Percentiles rank a stretch among this genome's conserved stretches.
phyloP scores from a whole-genome alignment of 345 rosid species.

The Aurinia saxatilis region DNA sequence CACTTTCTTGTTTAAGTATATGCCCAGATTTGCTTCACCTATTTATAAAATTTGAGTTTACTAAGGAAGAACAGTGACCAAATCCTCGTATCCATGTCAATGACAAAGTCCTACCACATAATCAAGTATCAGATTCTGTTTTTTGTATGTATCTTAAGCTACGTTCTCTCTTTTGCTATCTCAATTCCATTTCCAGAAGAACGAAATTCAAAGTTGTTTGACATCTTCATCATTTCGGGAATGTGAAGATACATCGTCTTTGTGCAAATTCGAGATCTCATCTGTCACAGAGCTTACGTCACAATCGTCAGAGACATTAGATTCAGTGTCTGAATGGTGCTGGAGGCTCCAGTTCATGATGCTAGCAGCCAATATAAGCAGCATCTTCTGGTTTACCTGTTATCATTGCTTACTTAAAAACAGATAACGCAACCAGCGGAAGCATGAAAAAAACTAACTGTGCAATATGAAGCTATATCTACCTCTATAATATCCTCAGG shows the following conservation, averaged over 20 bases:
- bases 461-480: not conserved
- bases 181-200: not conserved
- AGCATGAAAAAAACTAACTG: not conserved
- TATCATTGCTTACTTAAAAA: not conserved
- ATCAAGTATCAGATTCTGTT: not conserved
- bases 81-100: not conserved
- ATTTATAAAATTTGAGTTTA: not conserved
- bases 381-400: slow-evolving; percentile 91
- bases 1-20: not conserved
- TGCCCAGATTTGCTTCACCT: not conserved
- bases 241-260: not conserved
- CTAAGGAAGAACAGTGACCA: too few relatives aligned
- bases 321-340: slow-evolving; percentile 30
- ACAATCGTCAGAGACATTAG: slow-evolving; percentile 20
- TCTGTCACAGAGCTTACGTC: slow-evolving; percentile 21
- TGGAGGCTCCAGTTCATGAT: slow-evolving; percentile 90
- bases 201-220: not conserved
- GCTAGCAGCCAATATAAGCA: slow-evolving; percentile 75
- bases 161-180: not conserved
- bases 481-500: slow-evolving; percentile 97
- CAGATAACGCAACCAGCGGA: not conserved
- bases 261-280: slow-evolving; percentile 30
- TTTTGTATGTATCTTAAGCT: not conserved
- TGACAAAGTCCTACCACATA: not conserved
- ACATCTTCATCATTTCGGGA: not conserved